Evolutionary conservation across 495 filamentous ascomycete genomes (phyloP), one percentile per base, ranked within the genome.

Genomic region (Neurospora terricola): DNA sequence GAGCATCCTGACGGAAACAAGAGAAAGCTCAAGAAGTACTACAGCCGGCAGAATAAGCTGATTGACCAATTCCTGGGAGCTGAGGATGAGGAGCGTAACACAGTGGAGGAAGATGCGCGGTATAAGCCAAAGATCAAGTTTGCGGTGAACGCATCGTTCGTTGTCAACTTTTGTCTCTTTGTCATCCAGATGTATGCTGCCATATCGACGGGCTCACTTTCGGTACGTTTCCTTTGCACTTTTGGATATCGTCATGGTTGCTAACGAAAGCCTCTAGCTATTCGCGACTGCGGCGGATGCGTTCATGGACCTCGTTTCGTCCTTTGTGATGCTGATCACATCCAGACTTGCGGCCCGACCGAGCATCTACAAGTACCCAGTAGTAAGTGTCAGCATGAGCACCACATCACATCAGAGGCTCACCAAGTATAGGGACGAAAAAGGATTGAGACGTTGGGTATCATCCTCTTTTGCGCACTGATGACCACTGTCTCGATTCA

Each of bases 301-400:
- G 34, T 88, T 88, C 75, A 87, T 88, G 86, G 86, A 89, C 70
- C 83, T 88, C n/a, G 86, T 88, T 8, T 87, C 86, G 36, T 88
- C 86, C 36, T 82, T 85, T 73, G 85, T 87, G 73, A 88, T 88
- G 84, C 80, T 87, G 36, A 79, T 85, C 73, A 87, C 86, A 6
- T 87, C 85, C 0, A 80, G 83, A 48, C 74, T 88, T 73, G 87
- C 87, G 16, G 79, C 82, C 1, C 80, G 86, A 34, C 84, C 86
- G 38, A 88, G 85, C 74, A 78, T 88, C 39, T 87, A 87, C 80
- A 87, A 89, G 73, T 88, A 86, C 78, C 86, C 87, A 36, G 87
- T 88, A 18, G 83, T 84, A 69, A 71, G 82, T 80, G 30, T 69
- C 38, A 37, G 39, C 42, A 62, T 34, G 30, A 69, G 36, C 38